Evolutionary conservation across 169 alveolate species (phyloP), one percentile per base, ranked within the genome.

Genomic region (Plasmodium coatneyi): DNA sequence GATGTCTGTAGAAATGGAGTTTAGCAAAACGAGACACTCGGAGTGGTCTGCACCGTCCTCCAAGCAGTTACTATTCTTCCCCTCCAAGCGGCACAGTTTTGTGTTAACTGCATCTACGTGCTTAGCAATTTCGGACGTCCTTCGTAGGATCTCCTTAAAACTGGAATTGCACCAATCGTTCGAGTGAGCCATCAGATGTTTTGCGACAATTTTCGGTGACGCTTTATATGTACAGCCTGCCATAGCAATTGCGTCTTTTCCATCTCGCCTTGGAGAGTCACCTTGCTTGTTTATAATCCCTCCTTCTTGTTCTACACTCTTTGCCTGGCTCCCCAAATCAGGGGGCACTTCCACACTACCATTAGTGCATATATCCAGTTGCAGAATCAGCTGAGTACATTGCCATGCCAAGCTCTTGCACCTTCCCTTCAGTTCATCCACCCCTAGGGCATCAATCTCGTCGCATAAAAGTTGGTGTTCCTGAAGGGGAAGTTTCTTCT

Each of bases 81-180:
- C 36, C 39, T 74, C 43, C 30, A 72, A 49, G 14, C 19, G 41
- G 7, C 80, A 84, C n/a, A 84, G 25, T n/a, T 74, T 83, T 19
- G 54, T 72, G 14, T 28, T 84, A 32, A 84, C 56, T 25, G 79
- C 79, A 34, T 84, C 80, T n/a, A 84, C 80, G 60, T 41, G 49
- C 25, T 84, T 84, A 3, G 16, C 30, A 54, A 84, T 84, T 74
- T 84, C 84, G 3, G 19, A 25, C 22, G 86, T 72, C 72, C 43
- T 84, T 41, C 56, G 70, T 41, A 84, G 41, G 36, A 84, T 84
- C 79, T 84, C 39, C 16, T 74, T 36, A 7, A 19, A 84, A 70
- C 28, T 84, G 43, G 86, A 74, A 10, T 71, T 80, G 4, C 52
- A 46, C 6, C 71, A 60, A 34, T 83, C 52, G 30, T 36, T 22